phyloP scores from a whole-genome alignment of 2,329 filamentous ascomycete species.

The Knoxdaviesia proteae region DNA sequence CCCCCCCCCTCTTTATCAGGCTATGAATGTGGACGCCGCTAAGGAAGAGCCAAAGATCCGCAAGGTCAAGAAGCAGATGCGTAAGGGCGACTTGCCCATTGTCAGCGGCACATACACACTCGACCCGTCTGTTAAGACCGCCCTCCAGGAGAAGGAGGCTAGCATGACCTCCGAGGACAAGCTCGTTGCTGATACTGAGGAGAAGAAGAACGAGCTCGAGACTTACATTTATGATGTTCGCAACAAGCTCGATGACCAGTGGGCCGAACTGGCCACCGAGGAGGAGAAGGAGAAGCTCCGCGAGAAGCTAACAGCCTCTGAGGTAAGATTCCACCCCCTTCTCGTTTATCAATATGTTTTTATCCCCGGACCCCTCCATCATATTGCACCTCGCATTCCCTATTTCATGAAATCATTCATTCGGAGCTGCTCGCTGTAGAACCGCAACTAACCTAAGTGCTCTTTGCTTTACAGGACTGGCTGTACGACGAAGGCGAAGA shows the following conservation, averaged over 20 bases:
- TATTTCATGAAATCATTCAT: too few relatives aligned
- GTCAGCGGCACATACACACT: constrained; percentile 65
- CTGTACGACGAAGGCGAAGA: constrained; percentile 95
- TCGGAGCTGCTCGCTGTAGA: not conserved
- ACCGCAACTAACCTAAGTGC: not conserved
- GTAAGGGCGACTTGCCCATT: constrained; percentile 87
- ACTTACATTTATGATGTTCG: constrained; percentile 92
- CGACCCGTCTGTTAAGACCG: constrained; percentile 44
- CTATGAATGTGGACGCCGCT: constrained; percentile 62
- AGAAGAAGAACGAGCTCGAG: constrained; percentile 99
- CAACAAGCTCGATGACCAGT: constrained; percentile 84
- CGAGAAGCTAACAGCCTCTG: constrained; percentile 60
- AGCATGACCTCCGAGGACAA: constrained; percentile 96
- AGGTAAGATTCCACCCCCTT: constrained; percentile 41
- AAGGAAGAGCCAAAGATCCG: constrained; percentile 58
- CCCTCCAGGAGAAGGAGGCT: constrained; percentile 62
- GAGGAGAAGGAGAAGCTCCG: constrained; percentile 80
- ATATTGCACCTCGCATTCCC: not conserved
- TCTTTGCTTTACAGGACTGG: constrained; percentile 53
- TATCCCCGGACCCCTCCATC: not conserved
- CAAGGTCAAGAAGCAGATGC: constrained; percentile 98
- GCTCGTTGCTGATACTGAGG: constrained; percentile 90
- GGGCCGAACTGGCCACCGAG: constrained; percentile 71
- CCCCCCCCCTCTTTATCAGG: constrained; percentile 21
- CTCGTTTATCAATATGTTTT: not conserved